These are phyloP conservation scores for Phytophthora europaea DNA, from an alignment of 352 stramenopile species.

Conservation along the genomic window DNA sequence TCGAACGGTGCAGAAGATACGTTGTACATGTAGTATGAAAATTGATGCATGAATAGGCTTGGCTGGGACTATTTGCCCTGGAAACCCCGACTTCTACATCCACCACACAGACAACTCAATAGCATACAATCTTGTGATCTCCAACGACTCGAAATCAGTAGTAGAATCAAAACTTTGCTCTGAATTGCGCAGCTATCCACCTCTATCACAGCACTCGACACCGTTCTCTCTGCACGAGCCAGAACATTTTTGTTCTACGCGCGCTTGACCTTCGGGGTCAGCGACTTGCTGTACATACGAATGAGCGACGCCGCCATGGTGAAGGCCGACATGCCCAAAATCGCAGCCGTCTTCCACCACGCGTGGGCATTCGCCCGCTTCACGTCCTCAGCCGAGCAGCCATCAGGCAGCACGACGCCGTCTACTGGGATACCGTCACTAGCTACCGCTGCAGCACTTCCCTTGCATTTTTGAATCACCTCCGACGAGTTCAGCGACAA, in stretches of 20 bases:
- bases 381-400: slow-evolving; percentile 59
- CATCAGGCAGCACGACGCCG: slow-evolving; percentile 34
- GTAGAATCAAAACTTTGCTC: slow-evolving; percentile 10
- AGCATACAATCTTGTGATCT: too few species aligned
- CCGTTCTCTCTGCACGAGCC: not conserved
- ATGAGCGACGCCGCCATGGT: slow-evolving; percentile 71
- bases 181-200: slow-evolving; percentile 2
- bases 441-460: slow-evolving; percentile 13
- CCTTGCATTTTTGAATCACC: slow-evolving; percentile 48
- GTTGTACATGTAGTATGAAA: too few species aligned
- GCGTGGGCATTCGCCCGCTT: slow-evolving; percentile 48
- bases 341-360: slow-evolving; percentile 63
- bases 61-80: too few species aligned
- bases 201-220: slow-evolving; percentile 6
- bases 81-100: too few species aligned
- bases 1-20: too few species aligned
- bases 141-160: too few species aligned
- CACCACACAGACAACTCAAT: too few species aligned
- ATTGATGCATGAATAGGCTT: too few species aligned
- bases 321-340: slow-evolving; percentile 64
- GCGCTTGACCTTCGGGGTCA: slow-evolving; percentile 75
- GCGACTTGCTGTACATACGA: slow-evolving; percentile 71
- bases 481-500: slow-evolving; percentile 65
- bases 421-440: slow-evolving; percentile 26
- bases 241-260: slow-evolving; percentile 34